These are phyloP conservation scores for Neonectria coccinea DNA, from an alignment of 2,329 filamentous ascomycete species.

Conservation along the genomic window DNA sequence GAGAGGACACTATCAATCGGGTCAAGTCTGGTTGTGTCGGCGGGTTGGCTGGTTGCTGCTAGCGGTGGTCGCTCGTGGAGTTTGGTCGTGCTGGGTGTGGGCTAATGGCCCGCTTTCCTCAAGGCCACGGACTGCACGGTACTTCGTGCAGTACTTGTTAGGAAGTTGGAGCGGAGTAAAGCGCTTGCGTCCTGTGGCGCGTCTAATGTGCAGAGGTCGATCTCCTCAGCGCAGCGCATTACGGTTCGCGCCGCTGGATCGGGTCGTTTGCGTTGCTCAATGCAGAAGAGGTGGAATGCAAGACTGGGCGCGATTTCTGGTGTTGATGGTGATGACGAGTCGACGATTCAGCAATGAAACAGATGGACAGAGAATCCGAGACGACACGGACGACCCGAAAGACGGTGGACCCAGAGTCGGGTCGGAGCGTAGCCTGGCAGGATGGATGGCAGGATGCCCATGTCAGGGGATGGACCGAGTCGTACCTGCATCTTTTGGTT, in stretches of 20 bases:
- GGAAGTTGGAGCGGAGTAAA: neutral
- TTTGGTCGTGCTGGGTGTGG: conserved; percentile 29
- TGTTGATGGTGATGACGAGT: conserved; percentile 25
- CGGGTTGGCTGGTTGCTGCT: conserved; percentile 31
- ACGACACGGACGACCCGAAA: conserved; percentile 12
- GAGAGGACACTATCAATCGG: conserved; percentile 31
- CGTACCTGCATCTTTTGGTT: conserved; percentile 46
- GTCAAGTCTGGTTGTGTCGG: conserved; percentile 32
- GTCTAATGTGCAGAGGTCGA: conserved; percentile 15
- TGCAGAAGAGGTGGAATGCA: neutral
- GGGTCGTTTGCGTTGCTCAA: conserved; percentile 10
- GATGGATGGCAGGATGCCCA: conserved; percentile 31
- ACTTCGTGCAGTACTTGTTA: neutral
- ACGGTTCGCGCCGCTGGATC: conserved; percentile 23
- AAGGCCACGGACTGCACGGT: conserved; percentile 23
- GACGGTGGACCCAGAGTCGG: neutral
- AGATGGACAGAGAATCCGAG: conserved; percentile 20
- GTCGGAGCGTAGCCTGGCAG: conserved; percentile 2
- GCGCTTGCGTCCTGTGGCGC: conserved; percentile 19
- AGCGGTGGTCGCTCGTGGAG: conserved; percentile 31
- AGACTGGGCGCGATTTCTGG: neutral
- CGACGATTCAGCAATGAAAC: conserved; percentile 21
- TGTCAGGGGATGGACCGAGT: conserved; percentile 43
- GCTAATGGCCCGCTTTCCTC: conserved; percentile 29
- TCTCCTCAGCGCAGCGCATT: conserved; percentile 23